Conservation (phyloP, 2,329 filamentous ascomycete genomes). For the Venturia nashicola region DNA sequence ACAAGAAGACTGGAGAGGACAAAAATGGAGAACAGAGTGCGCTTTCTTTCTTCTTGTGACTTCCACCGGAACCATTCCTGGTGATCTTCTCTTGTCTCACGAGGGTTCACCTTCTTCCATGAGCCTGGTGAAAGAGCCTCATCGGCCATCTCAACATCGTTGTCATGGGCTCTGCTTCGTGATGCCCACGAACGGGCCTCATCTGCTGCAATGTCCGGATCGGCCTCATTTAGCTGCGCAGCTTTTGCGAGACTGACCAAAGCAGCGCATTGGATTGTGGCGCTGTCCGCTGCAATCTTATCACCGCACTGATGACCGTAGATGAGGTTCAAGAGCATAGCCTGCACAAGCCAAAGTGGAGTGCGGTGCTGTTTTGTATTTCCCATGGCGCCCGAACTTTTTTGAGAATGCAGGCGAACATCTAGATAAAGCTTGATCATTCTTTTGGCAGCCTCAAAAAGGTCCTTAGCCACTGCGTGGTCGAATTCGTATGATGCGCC, state of each 20-base stretch:
- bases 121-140: constrained; percentile 16
- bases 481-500: constrained; percentile 83
- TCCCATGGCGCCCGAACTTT: constrained; percentile 19
- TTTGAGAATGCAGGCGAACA: constrained; percentile 59
- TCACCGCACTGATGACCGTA: constrained; percentile 94
- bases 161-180: constrained; percentile 16
- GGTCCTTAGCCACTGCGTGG: constrained; percentile 61
- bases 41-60: constrained; percentile 75
- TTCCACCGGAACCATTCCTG: constrained; percentile 88
- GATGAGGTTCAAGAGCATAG: constrained; percentile 91
- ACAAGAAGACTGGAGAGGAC: constrained; percentile 83
- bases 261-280: constrained; percentile 81
- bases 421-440: constrained; percentile 91
- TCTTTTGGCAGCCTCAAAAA: constrained; percentile 90
- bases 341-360: constrained; percentile 89
- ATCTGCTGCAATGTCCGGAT: constrained; percentile 14
- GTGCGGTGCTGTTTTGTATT: constrained; percentile 60
- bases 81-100: constrained; percentile 43
- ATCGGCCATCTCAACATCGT: constrained; percentile 48
- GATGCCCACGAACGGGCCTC: constrained; percentile 10
- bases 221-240: constrained; percentile 58
- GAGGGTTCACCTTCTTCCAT: constrained; percentile 25
- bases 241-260: constrained; percentile 83
- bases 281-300: constrained; percentile 80
- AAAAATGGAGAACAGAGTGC: constrained; percentile 85